Conservation (phyloP, 805 yeast genomes). For the Barnettozyma sp. region DNA sequence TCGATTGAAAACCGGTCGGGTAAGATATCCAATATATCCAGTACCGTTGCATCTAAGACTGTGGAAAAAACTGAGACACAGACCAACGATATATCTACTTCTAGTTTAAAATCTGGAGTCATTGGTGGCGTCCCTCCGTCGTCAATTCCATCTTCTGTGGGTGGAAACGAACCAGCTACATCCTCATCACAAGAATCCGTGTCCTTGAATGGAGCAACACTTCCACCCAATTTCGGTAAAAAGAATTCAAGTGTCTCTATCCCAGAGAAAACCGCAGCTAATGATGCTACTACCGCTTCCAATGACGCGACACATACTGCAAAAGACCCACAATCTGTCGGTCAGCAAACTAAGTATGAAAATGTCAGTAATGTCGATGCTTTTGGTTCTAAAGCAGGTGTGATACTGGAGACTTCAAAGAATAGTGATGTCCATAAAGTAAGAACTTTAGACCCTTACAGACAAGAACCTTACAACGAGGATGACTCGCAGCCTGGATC, state of each 20-base stretch:
- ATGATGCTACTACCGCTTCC: neutral
- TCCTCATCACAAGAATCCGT: conserved; percentile 4
- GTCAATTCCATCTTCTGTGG: neutral
- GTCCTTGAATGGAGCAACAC: conserved; percentile 13
- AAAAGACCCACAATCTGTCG: too few species aligned
- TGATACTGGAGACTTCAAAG: neutral
- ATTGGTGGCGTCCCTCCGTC: neutral
- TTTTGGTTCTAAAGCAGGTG: conserved; percentile 9
- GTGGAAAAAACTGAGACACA: conserved; percentile 16
- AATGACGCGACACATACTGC: too few species aligned
- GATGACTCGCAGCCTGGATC: neutral
- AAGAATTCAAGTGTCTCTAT: conserved; percentile 11
- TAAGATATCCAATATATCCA: conserved; percentile 1
- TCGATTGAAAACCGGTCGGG: conserved; percentile 6
- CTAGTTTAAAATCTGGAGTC: conserved; percentile 3
- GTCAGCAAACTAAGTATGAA: conserved; percentile 10
- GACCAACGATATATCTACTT: neutral
- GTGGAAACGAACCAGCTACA: neutral
- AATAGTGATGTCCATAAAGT: neutral
- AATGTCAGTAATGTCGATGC: conserved; percentile 9
- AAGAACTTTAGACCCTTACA: conserved; percentile 9
- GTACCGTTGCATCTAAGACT: conserved; percentile 19
- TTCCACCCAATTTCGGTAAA: conserved; percentile 23
- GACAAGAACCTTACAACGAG: neutral
- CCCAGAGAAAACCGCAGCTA: neutral